phyloP scores from a whole-genome alignment of 805 yeast genomes.

The Blastobotrys chiropterorum region DNA sequence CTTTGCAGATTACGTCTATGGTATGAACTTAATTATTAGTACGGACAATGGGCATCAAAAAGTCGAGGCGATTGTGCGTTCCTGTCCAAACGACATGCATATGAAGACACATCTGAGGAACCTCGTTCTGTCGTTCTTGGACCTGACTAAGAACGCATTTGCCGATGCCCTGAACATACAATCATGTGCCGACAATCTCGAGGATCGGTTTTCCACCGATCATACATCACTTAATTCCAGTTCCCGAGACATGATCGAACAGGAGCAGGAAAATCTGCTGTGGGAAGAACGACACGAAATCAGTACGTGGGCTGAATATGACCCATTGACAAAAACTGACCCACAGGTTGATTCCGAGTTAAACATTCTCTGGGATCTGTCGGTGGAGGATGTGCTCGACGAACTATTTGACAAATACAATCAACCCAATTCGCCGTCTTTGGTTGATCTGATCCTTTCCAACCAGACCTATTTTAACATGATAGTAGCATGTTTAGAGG shows the following conservation, averaged over 20 bases:
- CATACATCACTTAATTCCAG: not conserved
- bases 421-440: not conserved
- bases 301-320: slow-evolving; percentile 3
- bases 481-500: not conserved
- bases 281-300: slow-evolving; percentile 13
- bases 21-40: slow-evolving; percentile 4
- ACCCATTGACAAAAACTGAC: slow-evolving; percentile 6
- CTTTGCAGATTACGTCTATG: slow-evolving; percentile 10
- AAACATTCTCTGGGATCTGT: slow-evolving; percentile 10
- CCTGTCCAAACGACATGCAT: not conserved
- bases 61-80: not conserved
- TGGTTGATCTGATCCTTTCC: not conserved
- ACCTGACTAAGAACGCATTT: slow-evolving; percentile 11
- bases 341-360: slow-evolving; percentile 12
- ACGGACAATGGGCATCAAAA: not conserved
- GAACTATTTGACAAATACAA: not conserved
- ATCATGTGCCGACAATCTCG: not conserved
- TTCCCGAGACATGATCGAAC: not conserved
- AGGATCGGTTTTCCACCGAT: not conserved
- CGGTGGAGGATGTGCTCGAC: slow-evolving; percentile 6
- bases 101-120: slow-evolving; percentile 2
- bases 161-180: slow-evolving; percentile 10
- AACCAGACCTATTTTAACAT: not conserved
- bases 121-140: slow-evolving; percentile 8
- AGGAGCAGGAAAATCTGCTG: slow-evolving; percentile 6